Percentiles rank a stretch among this genome's conserved stretches.
Conservation (phyloP, 257 asterid species). For the Ballota nigra region DNA sequence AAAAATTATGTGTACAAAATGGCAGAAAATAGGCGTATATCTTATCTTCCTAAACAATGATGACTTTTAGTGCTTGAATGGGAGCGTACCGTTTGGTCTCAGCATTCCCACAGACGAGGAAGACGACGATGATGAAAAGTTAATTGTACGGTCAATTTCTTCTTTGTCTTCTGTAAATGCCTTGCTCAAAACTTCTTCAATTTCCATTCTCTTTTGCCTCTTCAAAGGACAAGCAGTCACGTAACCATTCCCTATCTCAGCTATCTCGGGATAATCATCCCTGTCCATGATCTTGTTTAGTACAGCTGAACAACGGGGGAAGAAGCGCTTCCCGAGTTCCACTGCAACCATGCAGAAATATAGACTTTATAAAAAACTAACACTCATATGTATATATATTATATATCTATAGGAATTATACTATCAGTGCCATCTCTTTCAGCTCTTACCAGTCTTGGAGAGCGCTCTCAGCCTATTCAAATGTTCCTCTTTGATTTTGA, state of each 20-base stretch:
- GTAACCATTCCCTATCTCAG: slow-evolving; percentile 50
- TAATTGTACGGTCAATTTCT: slow-evolving; percentile 53
- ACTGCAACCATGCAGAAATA: slow-evolving; percentile 39
- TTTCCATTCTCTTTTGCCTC: slow-evolving; percentile 67
- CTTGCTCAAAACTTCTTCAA: slow-evolving; percentile 66
- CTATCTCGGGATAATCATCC: slow-evolving; percentile 73
- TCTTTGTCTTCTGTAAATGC: slow-evolving; percentile 86
- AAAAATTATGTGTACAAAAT: background rate
- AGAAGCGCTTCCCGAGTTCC: slow-evolving; percentile 96
- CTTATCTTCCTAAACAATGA: background rate
- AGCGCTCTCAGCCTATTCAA: slow-evolving; percentile 87
- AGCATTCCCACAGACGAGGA: slow-evolving; percentile 50
- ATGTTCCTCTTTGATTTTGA: slow-evolving; percentile 86
- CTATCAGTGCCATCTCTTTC: background rate
- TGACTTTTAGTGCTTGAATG: slow-evolving; percentile 22
- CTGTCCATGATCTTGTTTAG: slow-evolving; percentile 84
- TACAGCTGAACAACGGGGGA: slow-evolving; percentile 89
- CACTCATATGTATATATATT: background rate
- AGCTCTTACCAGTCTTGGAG: slow-evolving; percentile 73
- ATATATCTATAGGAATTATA: too few species aligned
- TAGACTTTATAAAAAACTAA: background rate
- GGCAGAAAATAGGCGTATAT: background rate
- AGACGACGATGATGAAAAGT: slow-evolving; percentile 53
- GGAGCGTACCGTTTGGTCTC: slow-evolving; percentile 43
- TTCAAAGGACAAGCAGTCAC: slow-evolving; percentile 60